These are phyloP conservation scores for Penicillium glabrum DNA, from an alignment of 2,329 filamentous ascomycete genomes.

Conservation along the genomic window DNA sequence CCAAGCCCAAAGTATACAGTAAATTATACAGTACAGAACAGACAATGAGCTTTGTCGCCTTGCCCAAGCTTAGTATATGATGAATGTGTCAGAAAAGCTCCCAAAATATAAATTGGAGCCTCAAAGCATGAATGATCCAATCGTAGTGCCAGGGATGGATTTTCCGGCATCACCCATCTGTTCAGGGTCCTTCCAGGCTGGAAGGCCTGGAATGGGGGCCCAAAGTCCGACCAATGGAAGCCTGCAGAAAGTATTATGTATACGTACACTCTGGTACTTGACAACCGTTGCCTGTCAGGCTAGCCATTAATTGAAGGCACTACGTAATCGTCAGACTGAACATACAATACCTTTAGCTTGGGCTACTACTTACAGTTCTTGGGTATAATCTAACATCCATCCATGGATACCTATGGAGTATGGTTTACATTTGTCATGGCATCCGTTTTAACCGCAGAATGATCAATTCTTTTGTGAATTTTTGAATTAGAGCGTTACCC, in stretches of 20 bases:
- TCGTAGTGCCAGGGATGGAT: background rate
- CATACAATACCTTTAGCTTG: background rate
- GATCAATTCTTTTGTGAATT: background rate
- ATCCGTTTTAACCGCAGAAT: background rate
- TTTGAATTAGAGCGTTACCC: conserved; percentile 1
- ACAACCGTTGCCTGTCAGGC: background rate
- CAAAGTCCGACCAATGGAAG: background rate
- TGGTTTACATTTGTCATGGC: background rate
- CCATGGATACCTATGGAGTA: no score
- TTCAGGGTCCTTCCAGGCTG: conserved; percentile 2
- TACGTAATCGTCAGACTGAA: background rate
- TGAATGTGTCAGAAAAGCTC: background rate
- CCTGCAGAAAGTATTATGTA: background rate
- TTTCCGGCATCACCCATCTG: background rate
- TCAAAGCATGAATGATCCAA: background rate
- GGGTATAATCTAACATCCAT: no score
- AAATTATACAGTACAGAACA: no score
- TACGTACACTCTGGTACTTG: background rate
- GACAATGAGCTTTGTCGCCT: background rate
- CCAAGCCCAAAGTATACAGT: background rate
- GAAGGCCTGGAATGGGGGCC: background rate
- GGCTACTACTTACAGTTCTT: background rate
- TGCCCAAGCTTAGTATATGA: background rate
- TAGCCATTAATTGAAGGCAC: background rate
- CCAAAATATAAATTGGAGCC: background rate